These are phyloP conservation scores for Phytopythium montanum DNA, from an alignment of 352 stramenopile species.

Conservation along the genomic window DNA sequence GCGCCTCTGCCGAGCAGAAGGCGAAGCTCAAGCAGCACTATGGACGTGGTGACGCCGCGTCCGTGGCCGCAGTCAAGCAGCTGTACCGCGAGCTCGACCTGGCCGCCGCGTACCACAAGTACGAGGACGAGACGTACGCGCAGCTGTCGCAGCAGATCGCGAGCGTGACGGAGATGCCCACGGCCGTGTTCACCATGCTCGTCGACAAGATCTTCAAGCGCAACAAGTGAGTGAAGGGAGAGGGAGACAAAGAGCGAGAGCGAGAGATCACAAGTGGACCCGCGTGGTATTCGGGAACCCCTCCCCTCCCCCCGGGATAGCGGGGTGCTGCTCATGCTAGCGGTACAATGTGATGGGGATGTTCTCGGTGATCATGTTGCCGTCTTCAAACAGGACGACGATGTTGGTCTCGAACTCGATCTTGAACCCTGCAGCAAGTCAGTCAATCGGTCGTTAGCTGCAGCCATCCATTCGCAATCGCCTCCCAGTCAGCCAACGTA, in stretches of 20 bases:
- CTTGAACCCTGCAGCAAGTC: conserved; percentile 62
- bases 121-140: conserved; percentile 93
- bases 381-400: conserved; percentile 90
- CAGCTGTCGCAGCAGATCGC: conserved; percentile 78
- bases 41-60: conserved; percentile 72
- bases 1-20: conserved; percentile 68
- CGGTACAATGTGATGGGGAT: conserved; percentile 86
- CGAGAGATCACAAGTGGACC: no score
- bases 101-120: conserved; percentile 83
- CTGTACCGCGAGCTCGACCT: conserved; percentile 94
- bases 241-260: no score
- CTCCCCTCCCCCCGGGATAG: no score
- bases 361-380: conserved; percentile 90
- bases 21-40: conserved; percentile 92
- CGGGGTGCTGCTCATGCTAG: conserved; percentile 18
- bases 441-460: neutral
- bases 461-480: neutral
- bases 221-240: conserved; percentile 76
- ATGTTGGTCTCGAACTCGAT: conserved; percentile 93
- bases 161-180: conserved; percentile 82
- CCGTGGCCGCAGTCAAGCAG: conserved; percentile 90
- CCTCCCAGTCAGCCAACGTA: conserved; percentile 12
- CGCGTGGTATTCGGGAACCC: neutral
- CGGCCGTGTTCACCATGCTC: conserved; percentile 92
- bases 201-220: conserved; percentile 97